phyloP scores from a whole-genome alignment of 306 rosid genomes.

The Acacia crassicarpa region DNA sequence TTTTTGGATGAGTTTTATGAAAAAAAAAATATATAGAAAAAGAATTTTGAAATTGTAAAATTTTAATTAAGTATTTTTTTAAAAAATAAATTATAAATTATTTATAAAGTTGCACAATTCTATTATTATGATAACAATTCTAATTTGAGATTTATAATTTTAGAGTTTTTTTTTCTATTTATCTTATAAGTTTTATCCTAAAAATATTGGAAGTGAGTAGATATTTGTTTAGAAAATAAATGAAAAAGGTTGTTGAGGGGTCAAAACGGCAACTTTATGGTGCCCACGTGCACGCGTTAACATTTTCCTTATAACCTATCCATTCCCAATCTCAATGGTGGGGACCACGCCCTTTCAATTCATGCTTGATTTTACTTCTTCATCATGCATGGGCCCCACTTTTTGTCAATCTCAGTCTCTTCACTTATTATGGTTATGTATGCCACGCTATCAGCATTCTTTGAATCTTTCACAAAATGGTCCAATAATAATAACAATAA shows the following conservation, averaged over 20 bases:
- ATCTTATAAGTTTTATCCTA: too few relatives aligned
- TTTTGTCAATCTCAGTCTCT: background rate
- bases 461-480: background rate
- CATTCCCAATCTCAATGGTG: background rate
- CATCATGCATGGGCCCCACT: background rate
- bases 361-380: background rate
- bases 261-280: background rate
- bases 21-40: too few relatives aligned
- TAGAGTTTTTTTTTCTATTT: too few relatives aligned
- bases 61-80: too few relatives aligned
- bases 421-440: background rate
- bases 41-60: too few relatives aligned
- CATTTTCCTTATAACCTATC: background rate
- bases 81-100: too few relatives aligned
- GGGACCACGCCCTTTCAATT: background rate
- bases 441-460: background rate
- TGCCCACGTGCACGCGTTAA: background rate
- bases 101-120: too few relatives aligned
- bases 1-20: too few relatives aligned
- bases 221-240: background rate
- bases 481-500: too few relatives aligned
- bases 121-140: too few relatives aligned
- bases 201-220: background rate
- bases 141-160: too few relatives aligned
- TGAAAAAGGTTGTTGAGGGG: background rate